Base-by-base conservation (phyloP, 805 yeast species). In the Candida quercuum region DNA sequence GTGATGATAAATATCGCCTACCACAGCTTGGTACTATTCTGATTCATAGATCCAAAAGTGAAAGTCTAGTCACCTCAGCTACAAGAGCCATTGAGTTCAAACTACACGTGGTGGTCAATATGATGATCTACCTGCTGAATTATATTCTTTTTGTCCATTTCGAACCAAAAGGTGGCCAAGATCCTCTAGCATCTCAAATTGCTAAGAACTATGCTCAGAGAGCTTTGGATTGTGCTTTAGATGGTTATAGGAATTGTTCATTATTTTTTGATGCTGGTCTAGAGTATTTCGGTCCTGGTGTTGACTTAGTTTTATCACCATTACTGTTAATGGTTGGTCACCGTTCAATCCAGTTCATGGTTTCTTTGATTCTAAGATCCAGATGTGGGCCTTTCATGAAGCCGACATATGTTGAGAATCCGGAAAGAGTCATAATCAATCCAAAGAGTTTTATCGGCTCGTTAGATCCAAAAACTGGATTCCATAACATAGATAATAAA, bases 271-370 rank as follows among this genome's bases (percentile, higher is more conserved):
- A 60, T 29, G 64, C 64, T 43, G 58, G 57, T 0, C 27, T 51
- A 29, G 59, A 55, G 9, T 54, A 51, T 37, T 55, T 55, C 41
- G 59, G 58, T 2, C 61, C 67, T 19, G 67, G 69, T 19, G 62
- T 71, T 6, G 78, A 74, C 43, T 60, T 75, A 39, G 53, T 73
- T 7, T 43, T 72, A 12, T 63, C 72, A 18, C 81, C 80, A 11
- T 65, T 63, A 43, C 60, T 76, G 49, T 51, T 76, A 49, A 67
- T 74, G 35, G 60, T 72, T 27, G 77, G 78, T 40, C 79, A 75
- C 45, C 61, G 81, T 45, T 70, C 80, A 5, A 65, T 72, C 49
- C 79, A 75, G 45, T 75, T 76, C 46, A 61, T 76, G 56, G 74
- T 76, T n/a, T 74, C 79, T 30, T 52, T 76, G 47, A 67, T 75